These are phyloP conservation scores for Leccinum ochraceum DNA, from an alignment of 768 basidiomycete genomes.

Conservation along the genomic window DNA sequence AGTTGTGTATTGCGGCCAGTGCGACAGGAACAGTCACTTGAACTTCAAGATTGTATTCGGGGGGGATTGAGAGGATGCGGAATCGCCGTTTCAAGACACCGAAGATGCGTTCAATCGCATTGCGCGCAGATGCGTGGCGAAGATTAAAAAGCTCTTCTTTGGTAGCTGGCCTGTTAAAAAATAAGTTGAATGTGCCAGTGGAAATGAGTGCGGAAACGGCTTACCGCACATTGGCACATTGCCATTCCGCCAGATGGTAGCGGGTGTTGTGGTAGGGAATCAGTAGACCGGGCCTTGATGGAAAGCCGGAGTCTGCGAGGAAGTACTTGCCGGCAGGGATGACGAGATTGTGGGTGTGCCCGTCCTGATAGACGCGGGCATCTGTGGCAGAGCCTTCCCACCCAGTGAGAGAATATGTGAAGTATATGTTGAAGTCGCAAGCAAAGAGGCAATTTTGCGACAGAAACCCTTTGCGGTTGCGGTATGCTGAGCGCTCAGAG, in stretches of 20 bases:
- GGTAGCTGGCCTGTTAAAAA: not conserved
- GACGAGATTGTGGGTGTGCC: not conserved
- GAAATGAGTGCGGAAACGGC: not conserved
- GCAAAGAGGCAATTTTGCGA: not conserved
- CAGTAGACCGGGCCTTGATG: not conserved
- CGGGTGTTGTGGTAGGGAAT: not conserved
- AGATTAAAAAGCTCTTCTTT: not conserved
- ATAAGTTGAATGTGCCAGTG: not conserved
- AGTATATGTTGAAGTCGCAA: not conserved
- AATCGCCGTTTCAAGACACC: too few species aligned
- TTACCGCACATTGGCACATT: not conserved
- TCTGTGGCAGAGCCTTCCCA: not conserved
- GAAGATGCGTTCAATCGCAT: too few species aligned
- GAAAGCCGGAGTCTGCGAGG: not conserved
- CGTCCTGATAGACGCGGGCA: not conserved
- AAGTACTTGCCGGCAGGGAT: not conserved
- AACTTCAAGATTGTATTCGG: not conserved
- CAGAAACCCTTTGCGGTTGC: not conserved
- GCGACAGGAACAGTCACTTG: not conserved
- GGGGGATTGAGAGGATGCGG: not conserved
- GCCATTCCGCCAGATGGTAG: not conserved
- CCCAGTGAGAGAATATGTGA: constrained; percentile 1
- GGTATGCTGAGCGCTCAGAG: not conserved
- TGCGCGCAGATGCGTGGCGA: too few species aligned
- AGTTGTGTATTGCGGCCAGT: not conserved